Base-by-base conservation (phyloP, 164 flowering plant genomes). In the Brasenia schreberi region DNA sequence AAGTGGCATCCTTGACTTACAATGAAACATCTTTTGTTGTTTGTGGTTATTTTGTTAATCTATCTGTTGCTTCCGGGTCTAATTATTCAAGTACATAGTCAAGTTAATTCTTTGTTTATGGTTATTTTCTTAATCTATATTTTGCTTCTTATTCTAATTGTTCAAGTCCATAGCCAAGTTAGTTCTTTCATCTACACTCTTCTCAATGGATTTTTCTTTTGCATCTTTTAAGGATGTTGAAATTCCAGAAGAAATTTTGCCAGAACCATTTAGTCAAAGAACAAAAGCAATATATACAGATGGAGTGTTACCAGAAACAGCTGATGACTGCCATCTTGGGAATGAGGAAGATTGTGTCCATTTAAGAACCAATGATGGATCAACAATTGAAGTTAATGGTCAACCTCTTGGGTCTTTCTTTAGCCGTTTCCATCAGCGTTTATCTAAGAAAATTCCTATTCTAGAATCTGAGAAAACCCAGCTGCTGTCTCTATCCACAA, bases 381-480 rank as follows among this genome's bases (percentile, higher is more conserved):
- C 53, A 2, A 4, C 53, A 45, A 45, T 45, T 45, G 53, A 45
- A 45, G 53, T 45, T 7, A 12, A 7, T 45, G 11, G 7, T 7
- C 53, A 7, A 45, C 53, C 3, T 45, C 53, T 5, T 1, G 3
- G 53, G 53, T 7, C 11, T 45, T 45, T 45, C 53, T 45, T 45
- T 7, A 45, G 53, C 53, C 53, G 6, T 56, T 87, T 88, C 66
- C 64, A 44, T 65, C 78, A 70, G 70, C 70, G 68, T 3, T 87
- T 88, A 65, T 79, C 85, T 1, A 58, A 71, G 58, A 80, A 63
- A 65, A 59, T 39, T 60, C 61, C 72, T 5, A 42, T 65, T 9
- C 59, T 6, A 61, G 71, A 65, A 63, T 60, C 73, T 53, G 72
- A 69, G 49, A 75, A 77, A 4, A 61, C 66, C 7, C 64, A 18